A percentile compares a stretch with the other conserved stretches of the same genome.
These are phyloP conservation scores for Dipodascopsis uninucleata DNA, from an alignment of 805 yeast species.

Conservation along the genomic window DNA sequence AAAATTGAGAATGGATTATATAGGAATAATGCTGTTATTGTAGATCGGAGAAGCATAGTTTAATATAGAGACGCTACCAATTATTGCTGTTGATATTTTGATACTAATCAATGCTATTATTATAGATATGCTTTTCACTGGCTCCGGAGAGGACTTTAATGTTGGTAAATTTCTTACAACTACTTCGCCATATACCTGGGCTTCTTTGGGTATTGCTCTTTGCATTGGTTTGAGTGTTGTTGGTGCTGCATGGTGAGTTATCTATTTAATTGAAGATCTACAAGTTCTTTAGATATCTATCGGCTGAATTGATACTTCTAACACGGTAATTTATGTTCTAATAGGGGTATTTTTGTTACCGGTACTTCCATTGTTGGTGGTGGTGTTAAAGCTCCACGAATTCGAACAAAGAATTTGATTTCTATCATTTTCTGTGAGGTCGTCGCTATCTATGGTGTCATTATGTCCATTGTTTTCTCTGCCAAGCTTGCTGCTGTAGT, in stretches of 20 bases:
- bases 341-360: slow-evolving; percentile 82
- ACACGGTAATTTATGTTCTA: slow-evolving; percentile 1
- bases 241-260: slow-evolving; percentile 86
- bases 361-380: slow-evolving; percentile 95
- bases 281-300: no score
- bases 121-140: slow-evolving; percentile 71
- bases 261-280: neutral
- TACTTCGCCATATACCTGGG: slow-evolving; percentile 97
- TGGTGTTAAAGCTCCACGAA: slow-evolving; percentile 96
- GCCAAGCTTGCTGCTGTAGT: slow-evolving; percentile 73
- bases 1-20: no score
- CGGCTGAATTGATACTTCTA: neutral
- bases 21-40: no score
- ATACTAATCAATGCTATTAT: no score
- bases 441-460: slow-evolving; percentile 96
- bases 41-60: no score
- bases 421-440: slow-evolving; percentile 97
- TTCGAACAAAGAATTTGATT: slow-evolving; percentile 93
- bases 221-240: slow-evolving; percentile 93
- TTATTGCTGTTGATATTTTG: no score
- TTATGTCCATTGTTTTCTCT: slow-evolving; percentile 88
- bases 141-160: slow-evolving; percentile 87
- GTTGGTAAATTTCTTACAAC: slow-evolving; percentile 81
- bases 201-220: slow-evolving; percentile 77
- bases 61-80: no score